A percentile compares a stretch with the other conserved stretches of the same genome.
Evolutionary conservation across 2,329 filamentous ascomycete genomes (phyloP).

Genomic region (Ceratocystis diversiconidia): DNA sequence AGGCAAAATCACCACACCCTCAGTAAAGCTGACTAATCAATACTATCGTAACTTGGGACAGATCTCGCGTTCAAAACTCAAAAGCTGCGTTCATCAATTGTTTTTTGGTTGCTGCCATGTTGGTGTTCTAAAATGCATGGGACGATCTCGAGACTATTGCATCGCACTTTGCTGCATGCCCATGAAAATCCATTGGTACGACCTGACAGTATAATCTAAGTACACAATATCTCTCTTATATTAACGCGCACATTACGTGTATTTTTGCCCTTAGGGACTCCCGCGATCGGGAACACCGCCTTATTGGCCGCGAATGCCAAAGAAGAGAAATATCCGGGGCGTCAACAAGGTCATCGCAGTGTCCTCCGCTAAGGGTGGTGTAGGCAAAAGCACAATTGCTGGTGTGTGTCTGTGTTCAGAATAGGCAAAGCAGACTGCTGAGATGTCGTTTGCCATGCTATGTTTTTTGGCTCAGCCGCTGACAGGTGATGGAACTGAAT

Average conservation of each 20-base stretch:
- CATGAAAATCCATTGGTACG: slow-evolving; percentile 84
- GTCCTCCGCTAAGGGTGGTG: slow-evolving; percentile 93
- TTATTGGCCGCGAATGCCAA: slow-evolving; percentile 57
- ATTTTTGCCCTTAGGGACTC: slow-evolving; percentile 48
- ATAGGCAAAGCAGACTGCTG: background rate
- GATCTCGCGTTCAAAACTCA: background rate
- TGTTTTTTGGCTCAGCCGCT: background rate
- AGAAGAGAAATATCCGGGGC: slow-evolving; percentile 64
- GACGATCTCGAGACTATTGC: slow-evolving; percentile 31
- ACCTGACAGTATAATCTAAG: background rate
- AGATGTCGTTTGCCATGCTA: background rate
- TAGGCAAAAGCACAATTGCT: slow-evolving; percentile 89
- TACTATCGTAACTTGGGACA: background rate
- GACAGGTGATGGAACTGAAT: background rate
- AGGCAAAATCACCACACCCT: background rate
- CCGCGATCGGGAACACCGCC: slow-evolving; percentile 53
- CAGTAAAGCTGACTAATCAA: no score
- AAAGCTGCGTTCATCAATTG: background rate
- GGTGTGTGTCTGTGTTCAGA: slow-evolving; percentile 33
- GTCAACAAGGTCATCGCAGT: slow-evolving; percentile 92
- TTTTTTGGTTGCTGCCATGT: background rate
- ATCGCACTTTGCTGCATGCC: background rate
- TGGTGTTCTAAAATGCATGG: slow-evolving; percentile 22
- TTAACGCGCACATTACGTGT: background rate
- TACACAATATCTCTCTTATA: no score